These are phyloP conservation scores for Fusarium sp. DNA, from an alignment of 2,329 filamentous ascomycete genomes.

Conservation along the genomic window DNA sequence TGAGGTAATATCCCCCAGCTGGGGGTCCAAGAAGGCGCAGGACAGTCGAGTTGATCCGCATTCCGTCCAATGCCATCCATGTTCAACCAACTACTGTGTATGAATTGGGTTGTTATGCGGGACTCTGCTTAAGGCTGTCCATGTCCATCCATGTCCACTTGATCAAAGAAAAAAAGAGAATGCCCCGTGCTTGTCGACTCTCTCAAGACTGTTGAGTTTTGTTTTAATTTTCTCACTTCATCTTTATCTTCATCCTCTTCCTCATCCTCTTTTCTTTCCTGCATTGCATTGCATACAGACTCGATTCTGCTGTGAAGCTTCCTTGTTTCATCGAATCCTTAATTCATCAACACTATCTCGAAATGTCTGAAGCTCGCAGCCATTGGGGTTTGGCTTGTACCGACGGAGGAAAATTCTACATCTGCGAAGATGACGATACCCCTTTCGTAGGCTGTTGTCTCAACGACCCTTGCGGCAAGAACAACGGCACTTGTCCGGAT, in stretches of 20 bases:
- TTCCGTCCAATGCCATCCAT: conserved; percentile 28
- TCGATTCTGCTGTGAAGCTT: not conserved
- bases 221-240: not conserved
- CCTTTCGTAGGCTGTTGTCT: conserved; percentile 57
- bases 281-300: not conserved
- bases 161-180: conserved; percentile 20
- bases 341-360: not conserved
- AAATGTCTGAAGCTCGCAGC: conserved; percentile 31
- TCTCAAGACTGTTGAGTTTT: conserved; percentile 2
- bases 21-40: not conserved
- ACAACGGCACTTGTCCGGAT: conserved; percentile 50
- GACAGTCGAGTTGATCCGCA: conserved; percentile 8
- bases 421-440: conserved; percentile 48
- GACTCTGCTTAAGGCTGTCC: not conserved
- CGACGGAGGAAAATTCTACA: conserved; percentile 51
- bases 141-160: not conserved
- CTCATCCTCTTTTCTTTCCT: not conserved
- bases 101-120: conserved; percentile 1
- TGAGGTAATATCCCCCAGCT: not conserved
- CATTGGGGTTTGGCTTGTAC: conserved; percentile 50
- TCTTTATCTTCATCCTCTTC: conserved; percentile 2
- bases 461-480: conserved; percentile 49
- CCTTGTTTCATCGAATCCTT: not conserved
- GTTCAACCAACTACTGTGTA: not conserved
- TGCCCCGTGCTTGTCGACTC: conserved; percentile 14